phyloP scores from a whole-genome alignment of 2,329 filamentous ascomycete genomes.

The Aspergillus hiratsukae region DNA sequence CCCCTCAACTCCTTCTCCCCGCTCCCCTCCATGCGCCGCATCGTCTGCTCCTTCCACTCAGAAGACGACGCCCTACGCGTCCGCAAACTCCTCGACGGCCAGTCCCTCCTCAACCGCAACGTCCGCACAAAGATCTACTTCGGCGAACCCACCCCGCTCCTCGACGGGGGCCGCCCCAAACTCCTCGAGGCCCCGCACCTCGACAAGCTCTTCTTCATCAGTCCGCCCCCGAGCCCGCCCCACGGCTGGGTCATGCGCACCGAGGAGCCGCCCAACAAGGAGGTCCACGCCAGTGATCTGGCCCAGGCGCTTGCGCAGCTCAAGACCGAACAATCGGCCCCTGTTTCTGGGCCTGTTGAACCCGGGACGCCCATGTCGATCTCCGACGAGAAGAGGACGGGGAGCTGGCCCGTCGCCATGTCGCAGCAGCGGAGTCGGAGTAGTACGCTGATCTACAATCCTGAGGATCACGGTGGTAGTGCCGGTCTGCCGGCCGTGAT shows the following conservation, averaged over 20 bases:
- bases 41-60: constrained; percentile 47
- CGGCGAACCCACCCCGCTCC: constrained; percentile 48
- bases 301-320: constrained; percentile 53
- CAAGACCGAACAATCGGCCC: constrained; percentile 24
- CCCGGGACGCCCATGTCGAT: constrained; percentile 34
- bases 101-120: constrained; percentile 28
- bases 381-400: constrained; percentile 28
- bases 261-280: constrained; percentile 62
- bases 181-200: constrained; percentile 54
- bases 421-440: constrained; percentile 45
- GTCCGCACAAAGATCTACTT: constrained; percentile 48
- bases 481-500: constrained; percentile 59
- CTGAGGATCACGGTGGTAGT: constrained; percentile 57
- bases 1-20: constrained; percentile 49
- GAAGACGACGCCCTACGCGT: constrained; percentile 40
- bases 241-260: constrained; percentile 61
- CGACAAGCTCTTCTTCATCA: constrained; percentile 63
- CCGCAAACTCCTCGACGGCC: constrained; percentile 41
- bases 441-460: constrained; percentile 60
- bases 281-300: constrained; percentile 60
- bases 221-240: constrained; percentile 59
- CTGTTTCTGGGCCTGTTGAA: constrained; percentile 9
- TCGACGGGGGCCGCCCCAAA: constrained; percentile 34
- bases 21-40: constrained; percentile 47
- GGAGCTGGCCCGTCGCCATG: constrained; percentile 26